Evolutionary conservation across 1,139 yeast species (phyloP), one percentile per base, ranked within the genome.

Genomic region (Casaregolazyma suthepensis): DNA sequence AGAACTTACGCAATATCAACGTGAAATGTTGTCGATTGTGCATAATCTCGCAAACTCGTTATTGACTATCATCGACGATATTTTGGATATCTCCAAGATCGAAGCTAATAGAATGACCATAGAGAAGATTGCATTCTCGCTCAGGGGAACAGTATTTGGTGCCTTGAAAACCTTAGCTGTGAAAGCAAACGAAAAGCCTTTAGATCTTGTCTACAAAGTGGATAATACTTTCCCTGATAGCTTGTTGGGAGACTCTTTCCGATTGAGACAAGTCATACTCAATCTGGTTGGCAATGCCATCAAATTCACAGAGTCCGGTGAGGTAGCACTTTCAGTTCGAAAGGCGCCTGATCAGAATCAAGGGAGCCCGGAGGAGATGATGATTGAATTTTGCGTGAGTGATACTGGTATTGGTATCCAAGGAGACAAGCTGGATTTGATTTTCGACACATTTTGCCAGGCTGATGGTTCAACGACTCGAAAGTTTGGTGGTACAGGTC

Each of bases 31-130:
- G 60, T 82, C 90, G 19, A 87, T 88, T 68, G 96, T 87, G 26
- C 93, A 87, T 70, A 87, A 87, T 65, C 76, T 88, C 61, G 96
- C 95, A 43, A 87, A 87, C 64, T 86, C 94, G 1, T 75, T 87
- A 60, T 77, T 87, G 65, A 87, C 95, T 0, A 87, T 87, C 61
- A 88, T 88, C 63, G 96, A 87, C 68, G 96, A 87, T 69, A 87
- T 87, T 65, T 77, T 87, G 64, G 96, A 88, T 81, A 87, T 88
- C 63, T 87, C 96, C 53, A 87, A 87, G 78, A 87, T 87, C 70
- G 96, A 87, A 71, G 96, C 96, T 20, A 88, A 87, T 69, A 77
- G 96, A 69, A 88, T 87, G 96, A 87, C 95, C 0, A 89, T 87
- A 57, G 96, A 87, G 67, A 88, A 86, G 67, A 87, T 87, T 60